phyloP scores from a whole-genome alignment of 1,284 basidiomycete species.

The Cryptococcus sp. region DNA sequence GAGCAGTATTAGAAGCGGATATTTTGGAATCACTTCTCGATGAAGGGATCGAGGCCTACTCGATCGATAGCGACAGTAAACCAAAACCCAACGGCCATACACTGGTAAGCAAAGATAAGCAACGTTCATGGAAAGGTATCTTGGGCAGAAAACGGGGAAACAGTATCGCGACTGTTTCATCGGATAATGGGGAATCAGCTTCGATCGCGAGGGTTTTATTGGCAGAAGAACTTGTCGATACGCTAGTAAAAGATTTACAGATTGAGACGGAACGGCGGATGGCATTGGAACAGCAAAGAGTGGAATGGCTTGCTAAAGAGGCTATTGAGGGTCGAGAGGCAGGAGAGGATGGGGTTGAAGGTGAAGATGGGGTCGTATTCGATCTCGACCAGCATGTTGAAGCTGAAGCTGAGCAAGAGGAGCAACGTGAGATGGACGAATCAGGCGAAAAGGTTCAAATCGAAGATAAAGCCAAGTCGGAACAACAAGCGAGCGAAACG shows the following conservation, averaged over 20 bases:
- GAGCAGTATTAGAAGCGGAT: constrained; percentile 30
- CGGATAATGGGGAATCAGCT: constrained; percentile 20
- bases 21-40: constrained; percentile 41
- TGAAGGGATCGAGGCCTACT: constrained; percentile 56
- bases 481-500: neutral
- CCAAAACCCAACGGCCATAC: neutral
- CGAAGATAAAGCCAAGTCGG: constrained; percentile 2
- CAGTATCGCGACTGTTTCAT: neutral
- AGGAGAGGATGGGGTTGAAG: constrained; percentile 1
- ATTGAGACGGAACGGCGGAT: constrained; percentile 60
- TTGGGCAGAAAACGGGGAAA: constrained; percentile 4
- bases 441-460: neutral
- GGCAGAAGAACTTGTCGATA: constrained; percentile 59
- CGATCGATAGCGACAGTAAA: neutral
- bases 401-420: constrained; percentile 1
- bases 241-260: constrained; percentile 62
- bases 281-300: constrained; percentile 52
- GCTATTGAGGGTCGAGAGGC: constrained; percentile 23
- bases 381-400: constrained; percentile 14
- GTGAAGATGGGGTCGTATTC: constrained; percentile 5
- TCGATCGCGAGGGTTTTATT: constrained; percentile 57
- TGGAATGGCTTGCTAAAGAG: constrained; percentile 44
- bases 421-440: neutral
- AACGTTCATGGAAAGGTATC: constrained; percentile 20
- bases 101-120: constrained; percentile 12